Base-by-base conservation (phyloP, 371 early-diverging fungal species). In the Zopfochytrium polystomum region DNA sequence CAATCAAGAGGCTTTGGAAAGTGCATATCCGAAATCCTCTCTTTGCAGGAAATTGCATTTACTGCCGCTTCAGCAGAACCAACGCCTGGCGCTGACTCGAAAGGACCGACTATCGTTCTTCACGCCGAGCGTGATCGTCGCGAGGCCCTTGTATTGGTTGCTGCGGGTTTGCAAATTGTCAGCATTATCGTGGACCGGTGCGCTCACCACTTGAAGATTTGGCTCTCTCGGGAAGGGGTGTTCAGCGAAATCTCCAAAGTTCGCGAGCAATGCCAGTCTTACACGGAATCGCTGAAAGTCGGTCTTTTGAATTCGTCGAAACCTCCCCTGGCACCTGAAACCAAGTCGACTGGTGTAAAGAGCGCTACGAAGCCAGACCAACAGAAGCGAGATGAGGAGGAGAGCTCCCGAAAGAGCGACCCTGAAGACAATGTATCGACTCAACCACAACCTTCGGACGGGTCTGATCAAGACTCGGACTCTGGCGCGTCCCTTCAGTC, bases 201-300 rank as follows among this genome's bases (percentile, higher is more conserved):
- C 52, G 75, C 72, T 4, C 42, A 55, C 0, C 6, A 38, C 15
- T 60, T 69, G 43, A 38, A 47, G 23, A 43, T 55, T 2, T 63
- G 65, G 72, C 64, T 78, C 29, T 55, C 57, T 7, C 56, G 78
- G 11, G 78, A 74, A 43, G 78, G 78, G 0, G 72, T 73, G 25
- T 45, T 71, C 3, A 52, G 55, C 35, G 68, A 68, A 42, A 55
- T 73, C 34, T 30, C 44, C 18, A 60, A 63, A 51, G 25, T 42
- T 52, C 1, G 65, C 57, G 57, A 48, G 22, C 4, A 27, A 27
- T 54, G 54, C 11, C 13, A 6, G 4, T 27, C 30, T 43, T 7
- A 7, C 38, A 38, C 18, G 47, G 18, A 47, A 23, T 47, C 38
- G 9, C 11, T 11, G 38, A 38, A 38, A n/a, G n/a, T n/a, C n/a